Evolutionary conservation across 768 basidiomycete species (phyloP).

Genomic region (Trametes sanguinea): DNA sequence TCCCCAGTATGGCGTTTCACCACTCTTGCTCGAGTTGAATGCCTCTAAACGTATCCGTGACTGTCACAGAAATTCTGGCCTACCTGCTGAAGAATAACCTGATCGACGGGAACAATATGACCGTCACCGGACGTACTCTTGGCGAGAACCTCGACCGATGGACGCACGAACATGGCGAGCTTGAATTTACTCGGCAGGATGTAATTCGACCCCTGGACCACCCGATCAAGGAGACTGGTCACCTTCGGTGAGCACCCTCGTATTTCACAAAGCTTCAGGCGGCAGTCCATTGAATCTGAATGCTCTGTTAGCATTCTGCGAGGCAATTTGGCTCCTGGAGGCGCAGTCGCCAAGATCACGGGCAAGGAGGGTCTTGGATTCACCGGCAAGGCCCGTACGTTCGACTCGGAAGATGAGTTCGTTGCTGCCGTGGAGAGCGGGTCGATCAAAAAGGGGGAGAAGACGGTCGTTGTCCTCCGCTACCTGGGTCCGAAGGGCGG

Average conservation of each 20-base stretch:
- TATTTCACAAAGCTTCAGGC: not conserved
- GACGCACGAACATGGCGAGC: conserved; percentile 77
- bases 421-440: conserved; percentile 85
- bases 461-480: conserved; percentile 92
- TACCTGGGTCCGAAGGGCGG: conserved; percentile 98
- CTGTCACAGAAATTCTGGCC: conserved; percentile 68
- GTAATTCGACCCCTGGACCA: conserved; percentile 85
- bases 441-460: conserved; percentile 91
- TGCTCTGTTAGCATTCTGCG: conserved; percentile 69
- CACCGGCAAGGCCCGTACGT: conserved; percentile 89
- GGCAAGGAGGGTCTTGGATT: conserved; percentile 93
- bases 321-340: conserved; percentile 91
- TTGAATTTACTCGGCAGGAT: conserved; percentile 69
- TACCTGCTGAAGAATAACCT: conserved; percentile 85
- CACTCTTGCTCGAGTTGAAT: not conserved
- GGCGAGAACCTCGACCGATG: conserved; percentile 93
- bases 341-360: conserved; percentile 96
- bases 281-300: not conserved
- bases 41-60: conserved; percentile 1
- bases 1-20: conserved; percentile 69
- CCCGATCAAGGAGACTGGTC: conserved; percentile 88
- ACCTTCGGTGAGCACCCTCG: conserved; percentile 65
- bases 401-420: conserved; percentile 89
- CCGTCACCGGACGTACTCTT: conserved; percentile 86
- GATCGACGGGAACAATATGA: conserved; percentile 89